A percentile compares a stretch with the other conserved stretches of the same genome.
Evolutionary conservation across 257 asterid genomes (phyloP).

Genomic region (Lavandula angustifolia): DNA sequence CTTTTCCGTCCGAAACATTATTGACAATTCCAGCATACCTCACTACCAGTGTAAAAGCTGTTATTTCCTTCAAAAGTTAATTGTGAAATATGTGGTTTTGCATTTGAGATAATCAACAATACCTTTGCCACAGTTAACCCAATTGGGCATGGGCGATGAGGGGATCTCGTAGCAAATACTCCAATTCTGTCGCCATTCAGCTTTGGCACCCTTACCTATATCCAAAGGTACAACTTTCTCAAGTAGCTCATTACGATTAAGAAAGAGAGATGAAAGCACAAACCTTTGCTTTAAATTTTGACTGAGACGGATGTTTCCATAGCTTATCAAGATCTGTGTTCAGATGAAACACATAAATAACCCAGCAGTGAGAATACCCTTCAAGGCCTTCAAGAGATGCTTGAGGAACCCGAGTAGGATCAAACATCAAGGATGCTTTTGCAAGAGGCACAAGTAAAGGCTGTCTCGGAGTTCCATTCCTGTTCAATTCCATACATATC

Average conservation of each 20-base stretch:
- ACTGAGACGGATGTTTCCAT: constrained; percentile 84
- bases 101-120: constrained; percentile 27
- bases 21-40: background rate
- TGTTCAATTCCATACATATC: constrained; percentile 26
- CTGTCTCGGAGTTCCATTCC: constrained; percentile 98
- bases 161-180: constrained; percentile 94
- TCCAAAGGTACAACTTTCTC: constrained; percentile 26
- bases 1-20: too few relatives aligned
- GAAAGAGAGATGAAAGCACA: constrained; percentile 10
- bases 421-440: constrained; percentile 68
- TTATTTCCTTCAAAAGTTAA: background rate
- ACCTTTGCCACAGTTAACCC: constrained; percentile 99
- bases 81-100: background rate
- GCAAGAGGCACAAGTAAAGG: constrained; percentile 97
- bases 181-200: constrained; percentile 85
- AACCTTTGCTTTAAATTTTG: constrained; percentile 91
- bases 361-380: constrained; percentile 93
- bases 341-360: constrained; percentile 85
- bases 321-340: constrained; percentile 90
- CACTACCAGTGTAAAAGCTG: too few relatives aligned
- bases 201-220: constrained; percentile 90
- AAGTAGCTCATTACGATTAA: background rate
- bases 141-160: constrained; percentile 98
- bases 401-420: constrained; percentile 71
- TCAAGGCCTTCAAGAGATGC: constrained; percentile 91